Conservation (phyloP, 805 yeast species). For the Suhomyces faveliae region DNA sequence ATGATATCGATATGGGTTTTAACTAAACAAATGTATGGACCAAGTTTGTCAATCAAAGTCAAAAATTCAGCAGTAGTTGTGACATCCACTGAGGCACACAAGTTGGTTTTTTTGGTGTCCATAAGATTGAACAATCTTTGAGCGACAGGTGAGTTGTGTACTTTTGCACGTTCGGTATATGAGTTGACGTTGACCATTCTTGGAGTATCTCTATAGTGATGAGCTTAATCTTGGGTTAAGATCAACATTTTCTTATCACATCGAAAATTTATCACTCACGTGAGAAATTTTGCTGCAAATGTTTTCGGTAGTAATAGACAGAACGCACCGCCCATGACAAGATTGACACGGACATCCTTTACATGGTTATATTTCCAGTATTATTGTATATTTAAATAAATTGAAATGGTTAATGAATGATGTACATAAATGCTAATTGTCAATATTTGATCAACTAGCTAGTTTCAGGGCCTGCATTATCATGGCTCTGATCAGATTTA, state of each 20-base stretch:
- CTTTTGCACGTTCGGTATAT: conserved; percentile 66
- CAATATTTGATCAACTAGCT: neutral
- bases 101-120: conserved; percentile 77
- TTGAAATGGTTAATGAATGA: neutral
- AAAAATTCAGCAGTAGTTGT: conserved; percentile 75
- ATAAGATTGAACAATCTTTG: conserved; percentile 67
- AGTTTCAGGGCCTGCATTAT: neutral
- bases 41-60: conserved; percentile 69
- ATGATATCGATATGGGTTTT: conserved; percentile 94
- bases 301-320: too few relatives aligned
- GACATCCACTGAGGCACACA: conserved; percentile 95
- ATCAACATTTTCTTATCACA: neutral
- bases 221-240: neutral
- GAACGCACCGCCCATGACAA: neutral
- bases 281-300: neutral
- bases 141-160: conserved; percentile 79
- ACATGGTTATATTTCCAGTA: neutral
- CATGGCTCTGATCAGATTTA: neutral
- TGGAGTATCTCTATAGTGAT: neutral
- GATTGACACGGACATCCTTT: neutral
- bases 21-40: conserved; percentile 87
- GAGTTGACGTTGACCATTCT: conserved; percentile 30
- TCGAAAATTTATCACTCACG: neutral
- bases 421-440: neutral
- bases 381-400: neutral